Conservation (phyloP, 73 alveolate species). For the Paramecium sonneborni region DNA sequence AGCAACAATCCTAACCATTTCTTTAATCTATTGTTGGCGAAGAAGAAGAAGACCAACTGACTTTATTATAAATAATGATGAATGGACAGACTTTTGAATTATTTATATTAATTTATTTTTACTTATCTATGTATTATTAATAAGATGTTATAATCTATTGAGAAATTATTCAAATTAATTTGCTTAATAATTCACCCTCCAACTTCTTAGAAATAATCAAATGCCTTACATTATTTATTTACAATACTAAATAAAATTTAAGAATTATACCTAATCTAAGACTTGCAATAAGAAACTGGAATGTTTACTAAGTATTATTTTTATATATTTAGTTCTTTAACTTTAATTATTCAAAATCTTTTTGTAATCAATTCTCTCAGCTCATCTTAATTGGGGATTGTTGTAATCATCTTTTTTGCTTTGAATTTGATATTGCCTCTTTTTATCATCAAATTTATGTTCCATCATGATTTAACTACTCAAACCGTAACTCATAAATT, state of each 20-base stretch:
- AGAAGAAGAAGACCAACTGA: neutral
- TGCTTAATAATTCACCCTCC: neutral
- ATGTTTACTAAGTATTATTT: neutral
- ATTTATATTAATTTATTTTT: neutral
- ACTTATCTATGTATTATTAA: neutral
- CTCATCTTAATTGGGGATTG: neutral
- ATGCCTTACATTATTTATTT: neutral
- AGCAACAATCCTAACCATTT: neutral
- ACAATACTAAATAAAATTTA: neutral
- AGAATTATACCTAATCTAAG: neutral
- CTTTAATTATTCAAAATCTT: neutral
- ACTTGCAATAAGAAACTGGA: neutral
- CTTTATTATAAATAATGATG: neutral
- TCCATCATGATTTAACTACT: neutral
- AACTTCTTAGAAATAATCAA: neutral
- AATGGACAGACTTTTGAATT: neutral
- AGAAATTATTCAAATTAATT: neutral
- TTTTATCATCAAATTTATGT: neutral
- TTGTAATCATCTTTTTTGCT: neutral
- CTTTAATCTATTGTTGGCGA: neutral
- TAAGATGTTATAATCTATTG: neutral
- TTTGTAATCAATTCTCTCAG: neutral
- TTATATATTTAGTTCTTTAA: neutral
- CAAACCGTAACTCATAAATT: neutral
- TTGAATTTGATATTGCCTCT: neutral